Evolutionary conservation across 139 green algal species (phyloP).

Genomic region (Penium margaritaceum): DNA sequence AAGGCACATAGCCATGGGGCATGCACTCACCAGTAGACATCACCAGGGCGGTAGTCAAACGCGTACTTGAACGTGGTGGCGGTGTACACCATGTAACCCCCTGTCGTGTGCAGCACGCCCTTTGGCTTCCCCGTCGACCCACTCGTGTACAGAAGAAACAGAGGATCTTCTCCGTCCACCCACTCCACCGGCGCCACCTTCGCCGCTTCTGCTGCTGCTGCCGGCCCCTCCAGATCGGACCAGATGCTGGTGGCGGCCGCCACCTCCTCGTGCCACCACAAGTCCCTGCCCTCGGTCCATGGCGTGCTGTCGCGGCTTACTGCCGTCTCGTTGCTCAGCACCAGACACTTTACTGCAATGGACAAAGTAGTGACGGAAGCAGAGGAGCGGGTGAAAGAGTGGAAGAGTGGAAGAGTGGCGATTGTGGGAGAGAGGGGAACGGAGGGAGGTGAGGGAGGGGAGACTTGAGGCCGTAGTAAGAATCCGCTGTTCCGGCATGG

Average conservation of each 20-base stretch:
- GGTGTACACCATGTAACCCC: constrained; percentile 59
- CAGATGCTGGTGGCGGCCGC: neutral
- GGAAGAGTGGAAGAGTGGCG: neutral
- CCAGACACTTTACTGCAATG: constrained; percentile 43
- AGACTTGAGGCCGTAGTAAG: too few species aligned
- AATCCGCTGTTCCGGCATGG: too few species aligned
- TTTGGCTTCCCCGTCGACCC: constrained; percentile 89
- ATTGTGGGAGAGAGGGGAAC: neutral
- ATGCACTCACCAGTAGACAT: constrained; percentile 46
- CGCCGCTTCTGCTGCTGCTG: too few species aligned
- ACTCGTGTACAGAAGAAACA: constrained; percentile 92
- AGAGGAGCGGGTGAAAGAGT: too few species aligned
- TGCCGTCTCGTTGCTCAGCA: constrained; percentile 31
- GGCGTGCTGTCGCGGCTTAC: constrained; percentile 17
- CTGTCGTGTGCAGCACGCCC: constrained; percentile 53
- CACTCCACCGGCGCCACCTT: constrained; percentile 44
- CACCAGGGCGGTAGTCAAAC: constrained; percentile 46
- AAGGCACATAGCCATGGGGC: too few species aligned
- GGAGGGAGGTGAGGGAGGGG: neutral
- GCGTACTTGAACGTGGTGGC: constrained; percentile 49
- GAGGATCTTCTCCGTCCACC: constrained; percentile 61
- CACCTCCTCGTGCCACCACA: constrained; percentile 46
- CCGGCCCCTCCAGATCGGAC: neutral
- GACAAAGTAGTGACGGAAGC: too few species aligned
- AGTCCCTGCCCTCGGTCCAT: constrained; percentile 33